phyloP scores from a whole-genome alignment of 805 yeast species.

The Vanderwaltozyma yarrowii region DNA sequence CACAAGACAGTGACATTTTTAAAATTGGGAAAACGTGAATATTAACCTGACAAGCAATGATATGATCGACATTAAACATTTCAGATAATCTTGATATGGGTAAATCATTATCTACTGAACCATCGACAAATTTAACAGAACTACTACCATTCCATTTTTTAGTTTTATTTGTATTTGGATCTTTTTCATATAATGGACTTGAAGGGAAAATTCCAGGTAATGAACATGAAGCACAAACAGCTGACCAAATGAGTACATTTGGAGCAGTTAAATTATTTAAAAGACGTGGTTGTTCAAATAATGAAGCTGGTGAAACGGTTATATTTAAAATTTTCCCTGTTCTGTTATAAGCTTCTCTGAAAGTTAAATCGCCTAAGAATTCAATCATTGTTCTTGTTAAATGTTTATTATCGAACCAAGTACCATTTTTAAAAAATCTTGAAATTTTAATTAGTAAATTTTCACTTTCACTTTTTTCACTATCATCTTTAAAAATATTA shows the following conservation, averaged over 20 bases:
- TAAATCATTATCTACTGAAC: constrained; percentile 88
- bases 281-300: constrained; percentile 83
- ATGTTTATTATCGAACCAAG: constrained; percentile 74
- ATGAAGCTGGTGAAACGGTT: constrained; percentile 85
- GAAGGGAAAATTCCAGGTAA: constrained; percentile 88
- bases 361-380: constrained; percentile 82
- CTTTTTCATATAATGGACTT: constrained; percentile 74
- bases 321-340: constrained; percentile 90
- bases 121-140: constrained; percentile 80
- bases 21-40: constrained; percentile 91
- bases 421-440: constrained; percentile 68
- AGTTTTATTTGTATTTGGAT: constrained; percentile 56
- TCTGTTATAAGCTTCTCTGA: constrained; percentile 87
- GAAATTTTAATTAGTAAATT: constrained; percentile 42
- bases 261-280: constrained; percentile 75
- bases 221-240: constrained; percentile 89
- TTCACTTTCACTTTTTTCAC: constrained; percentile 40
- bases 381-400: constrained; percentile 63
- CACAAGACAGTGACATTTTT: constrained; percentile 52
- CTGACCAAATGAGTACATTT: constrained; percentile 75
- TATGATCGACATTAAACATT: constrained; percentile 95
- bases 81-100: constrained; percentile 87
- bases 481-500: constrained; percentile 49
- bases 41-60: constrained; percentile 94
- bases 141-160: constrained; percentile 71